Evolutionary conservation across 208 protist species (phyloP), one percentile per base, ranked within the genome.

Genomic region (Phytomonas sp.): DNA sequence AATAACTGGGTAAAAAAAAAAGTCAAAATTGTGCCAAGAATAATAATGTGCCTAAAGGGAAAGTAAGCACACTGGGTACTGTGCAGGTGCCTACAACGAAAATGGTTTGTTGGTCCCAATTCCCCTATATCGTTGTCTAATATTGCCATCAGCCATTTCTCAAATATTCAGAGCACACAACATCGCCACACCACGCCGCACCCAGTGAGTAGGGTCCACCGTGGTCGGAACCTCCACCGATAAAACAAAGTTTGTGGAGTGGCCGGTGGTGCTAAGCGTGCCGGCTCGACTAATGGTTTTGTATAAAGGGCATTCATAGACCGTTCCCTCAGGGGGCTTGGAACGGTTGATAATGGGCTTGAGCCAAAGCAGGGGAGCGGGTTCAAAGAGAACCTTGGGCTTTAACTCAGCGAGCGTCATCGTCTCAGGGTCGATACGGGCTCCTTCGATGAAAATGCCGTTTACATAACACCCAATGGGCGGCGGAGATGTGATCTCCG

Each of bases 241-340:
- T 14, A 99, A 77, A 4, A 99, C 94, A 79, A 96, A 99, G 82
- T 99, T 99, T 56, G 98, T 99, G 8, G 95, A 98, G 80, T 99
- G 98, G 1, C 98, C 98, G 16, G 98, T 99, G 0, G 98, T 98
- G 72, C 89, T 98, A 26, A 99, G 79, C 30, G 93, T 97, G 70
- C 98, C 98, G 32, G 95, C 95, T 60, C 98, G 87, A 12, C 84
- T 83, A 4, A 98, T 80, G 30, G 97, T 99, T 83, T 99, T 99
- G 93, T 99, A 99, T 61, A 98, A 69, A 29, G 86, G 87, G 64
- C 87, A 94, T 29, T 84, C 72, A 77, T 95, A 96, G 19, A 95
- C 75, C 33, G 80, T 67, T 63, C 72, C 82, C 42, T 65, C 64
- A 14, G 66, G 86, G 29, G 84, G 79, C 69, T 90, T 93, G 49